phyloP scores from a whole-genome alignment of 345 rosid species.

The Lenwebbia sp. region DNA sequence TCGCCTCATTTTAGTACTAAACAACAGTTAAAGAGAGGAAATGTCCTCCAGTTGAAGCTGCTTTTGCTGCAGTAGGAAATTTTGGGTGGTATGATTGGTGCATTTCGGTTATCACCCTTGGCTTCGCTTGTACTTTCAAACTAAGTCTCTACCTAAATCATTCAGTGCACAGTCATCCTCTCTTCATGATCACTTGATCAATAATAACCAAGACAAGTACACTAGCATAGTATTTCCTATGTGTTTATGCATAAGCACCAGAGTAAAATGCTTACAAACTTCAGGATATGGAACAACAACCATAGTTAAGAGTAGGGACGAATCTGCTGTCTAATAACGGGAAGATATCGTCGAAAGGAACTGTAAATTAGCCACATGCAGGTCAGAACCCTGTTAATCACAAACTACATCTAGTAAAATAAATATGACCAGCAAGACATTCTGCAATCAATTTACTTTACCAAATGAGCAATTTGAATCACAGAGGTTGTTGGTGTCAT shows the following conservation, averaged over 20 bases:
- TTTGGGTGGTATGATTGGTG: neutral
- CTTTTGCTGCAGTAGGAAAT: neutral
- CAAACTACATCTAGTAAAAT: neutral
- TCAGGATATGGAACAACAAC: neutral
- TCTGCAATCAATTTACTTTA: neutral
- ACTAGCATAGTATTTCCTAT: neutral
- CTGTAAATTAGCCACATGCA: neutral
- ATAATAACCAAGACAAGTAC: neutral
- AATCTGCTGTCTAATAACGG: neutral
- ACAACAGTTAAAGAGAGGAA: neutral
- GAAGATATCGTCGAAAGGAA: neutral
- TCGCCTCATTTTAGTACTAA: neutral
- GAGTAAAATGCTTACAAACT: neutral
- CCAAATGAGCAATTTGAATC: conserved; percentile 4
- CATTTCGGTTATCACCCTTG: neutral
- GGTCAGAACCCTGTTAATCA: neutral
- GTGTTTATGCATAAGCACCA: neutral
- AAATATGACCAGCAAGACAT: neutral
- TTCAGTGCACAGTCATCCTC: neutral
- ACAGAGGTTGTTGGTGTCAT: neutral
- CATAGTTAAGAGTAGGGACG: neutral
- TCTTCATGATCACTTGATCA: neutral
- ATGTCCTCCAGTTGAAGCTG: neutral
- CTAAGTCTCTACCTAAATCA: neutral
- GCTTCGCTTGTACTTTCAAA: neutral